A percentile compares a stretch with the other conserved stretches of the same genome.
phyloP scores from a whole-genome alignment of 176 grass and related monocot species.

The Aegilops tauschii region DNA sequence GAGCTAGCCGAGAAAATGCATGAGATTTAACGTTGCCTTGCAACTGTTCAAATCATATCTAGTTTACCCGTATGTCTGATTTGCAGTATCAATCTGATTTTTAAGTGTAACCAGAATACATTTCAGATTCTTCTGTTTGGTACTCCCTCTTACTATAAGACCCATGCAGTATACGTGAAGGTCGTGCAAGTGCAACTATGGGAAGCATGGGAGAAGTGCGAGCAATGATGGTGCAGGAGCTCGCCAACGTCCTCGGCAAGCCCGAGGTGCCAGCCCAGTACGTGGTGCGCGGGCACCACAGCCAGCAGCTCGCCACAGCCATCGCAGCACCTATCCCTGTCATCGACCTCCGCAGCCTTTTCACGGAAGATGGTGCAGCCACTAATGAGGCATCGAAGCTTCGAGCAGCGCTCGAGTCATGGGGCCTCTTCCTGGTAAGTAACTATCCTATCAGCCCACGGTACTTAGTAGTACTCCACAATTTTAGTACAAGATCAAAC shows the following conservation, averaged over 20 bases:
- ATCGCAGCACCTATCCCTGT: not conserved
- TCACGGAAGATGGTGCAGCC: not conserved
- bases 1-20: not conserved
- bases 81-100: not conserved
- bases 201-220: not conserved
- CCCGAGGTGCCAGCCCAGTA: slow-evolving; percentile 29
- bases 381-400: slow-evolving; percentile 42
- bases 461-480: not conserved
- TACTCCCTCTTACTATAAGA: not conserved
- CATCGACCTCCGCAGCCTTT: slow-evolving; percentile 47
- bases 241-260: not conserved
- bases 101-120: not conserved
- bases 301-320: not conserved
- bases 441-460: not conserved
- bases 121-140: not conserved
- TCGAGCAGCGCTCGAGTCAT: slow-evolving; percentile 34
- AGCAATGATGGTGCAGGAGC: slow-evolving; percentile 22
- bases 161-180: not conserved
- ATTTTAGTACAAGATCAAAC: not conserved
- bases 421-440: slow-evolving; percentile 57
- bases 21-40: not conserved
- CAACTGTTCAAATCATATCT: not conserved
- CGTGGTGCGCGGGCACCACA: slow-evolving; percentile 6
- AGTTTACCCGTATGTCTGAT: not conserved
- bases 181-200: not conserved